These are phyloP conservation scores for Aspergillus udagawae DNA, from an alignment of 2,329 filamentous ascomycete genomes.

Conservation along the genomic window DNA sequence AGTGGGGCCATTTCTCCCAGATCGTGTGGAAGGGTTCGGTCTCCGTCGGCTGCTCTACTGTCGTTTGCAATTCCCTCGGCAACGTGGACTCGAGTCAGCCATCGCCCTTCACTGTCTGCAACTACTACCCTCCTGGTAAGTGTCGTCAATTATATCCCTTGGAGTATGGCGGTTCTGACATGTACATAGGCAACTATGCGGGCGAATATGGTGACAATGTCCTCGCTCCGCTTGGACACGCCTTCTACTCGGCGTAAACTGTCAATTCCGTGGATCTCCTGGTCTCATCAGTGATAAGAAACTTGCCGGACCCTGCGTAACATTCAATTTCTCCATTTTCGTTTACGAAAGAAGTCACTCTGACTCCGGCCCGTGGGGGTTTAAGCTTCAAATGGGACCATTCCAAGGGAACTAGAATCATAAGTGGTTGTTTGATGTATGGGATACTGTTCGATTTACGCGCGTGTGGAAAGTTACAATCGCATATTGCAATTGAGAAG, in stretches of 20 bases:
- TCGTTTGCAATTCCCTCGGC: constrained; percentile 42
- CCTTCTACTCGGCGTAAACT: constrained; percentile 32
- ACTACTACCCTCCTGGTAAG: constrained; percentile 74
- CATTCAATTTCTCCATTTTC: neutral
- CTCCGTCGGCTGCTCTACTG: constrained; percentile 59
- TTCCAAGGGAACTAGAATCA: neutral
- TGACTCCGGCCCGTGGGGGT: neutral
- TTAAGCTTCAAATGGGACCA: neutral
- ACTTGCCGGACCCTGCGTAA: neutral
- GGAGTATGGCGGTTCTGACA: constrained; percentile 19
- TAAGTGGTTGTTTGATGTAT: neutral
- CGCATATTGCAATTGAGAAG: neutral
- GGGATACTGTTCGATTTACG: neutral
- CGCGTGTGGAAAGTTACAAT: neutral
- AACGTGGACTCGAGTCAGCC: constrained; percentile 40
- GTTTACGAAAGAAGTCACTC: neutral
- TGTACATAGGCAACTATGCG: constrained; percentile 49
- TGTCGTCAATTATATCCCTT: constrained; percentile 3
- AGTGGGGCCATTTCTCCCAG: constrained; percentile 73
- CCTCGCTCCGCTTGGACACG: constrained; percentile 34
- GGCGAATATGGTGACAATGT: constrained; percentile 55
- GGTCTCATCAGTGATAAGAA: constrained; percentile 4
- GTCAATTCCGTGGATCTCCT: neutral
- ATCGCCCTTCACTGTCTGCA: constrained; percentile 80
- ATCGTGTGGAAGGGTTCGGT: constrained; percentile 65